A percentile compares a stretch with the other conserved stretches of the same genome.
phyloP scores from a whole-genome alignment of 2,329 filamentous ascomycete genomes.

The Cadophora malorum region DNA sequence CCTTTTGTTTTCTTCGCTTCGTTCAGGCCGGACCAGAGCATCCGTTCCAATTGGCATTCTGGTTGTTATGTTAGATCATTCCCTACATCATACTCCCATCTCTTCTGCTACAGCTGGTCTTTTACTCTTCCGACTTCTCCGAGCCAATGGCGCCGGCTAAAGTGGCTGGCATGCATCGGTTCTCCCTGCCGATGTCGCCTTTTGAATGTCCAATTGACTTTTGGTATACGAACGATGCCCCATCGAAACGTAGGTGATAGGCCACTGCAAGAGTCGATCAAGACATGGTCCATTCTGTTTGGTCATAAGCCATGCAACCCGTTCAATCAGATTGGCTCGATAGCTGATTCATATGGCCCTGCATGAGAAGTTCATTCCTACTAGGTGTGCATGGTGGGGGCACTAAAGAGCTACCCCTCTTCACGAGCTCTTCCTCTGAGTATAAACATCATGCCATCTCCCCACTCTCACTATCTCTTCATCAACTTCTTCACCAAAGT shows the following conservation, averaged over 20 bases:
- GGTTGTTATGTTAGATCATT: neutral
- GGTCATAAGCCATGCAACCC: constrained; percentile 7
- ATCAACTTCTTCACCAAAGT: constrained; percentile 5
- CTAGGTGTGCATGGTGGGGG: constrained; percentile 30
- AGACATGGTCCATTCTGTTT: neutral
- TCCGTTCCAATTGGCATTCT: neutral
- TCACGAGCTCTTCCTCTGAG: constrained; percentile 19
- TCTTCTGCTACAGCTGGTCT: neutral
- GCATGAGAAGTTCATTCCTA: constrained; percentile 9
- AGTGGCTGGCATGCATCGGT: neutral
- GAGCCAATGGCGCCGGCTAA: constrained; percentile 25
- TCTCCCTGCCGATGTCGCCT: constrained; percentile 25
- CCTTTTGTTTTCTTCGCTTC: constrained; percentile 7
- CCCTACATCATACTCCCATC: neutral
- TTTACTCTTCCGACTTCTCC: constrained; percentile 6
- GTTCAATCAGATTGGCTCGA: constrained; percentile 27
- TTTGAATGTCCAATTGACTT: constrained; percentile 25
- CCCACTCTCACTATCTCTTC: neutral
- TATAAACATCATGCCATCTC: constrained; percentile 15
- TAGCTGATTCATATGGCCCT: constrained; percentile 25
- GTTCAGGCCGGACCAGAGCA: neutral
- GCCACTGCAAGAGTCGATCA: constrained; percentile 17
- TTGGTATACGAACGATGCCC: constrained; percentile 5
- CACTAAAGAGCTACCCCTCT: constrained; percentile 37
- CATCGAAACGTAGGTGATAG: constrained; percentile 5